Conservation (phyloP, 306 rosid species). For the Gynostemma pentaphyllum region DNA sequence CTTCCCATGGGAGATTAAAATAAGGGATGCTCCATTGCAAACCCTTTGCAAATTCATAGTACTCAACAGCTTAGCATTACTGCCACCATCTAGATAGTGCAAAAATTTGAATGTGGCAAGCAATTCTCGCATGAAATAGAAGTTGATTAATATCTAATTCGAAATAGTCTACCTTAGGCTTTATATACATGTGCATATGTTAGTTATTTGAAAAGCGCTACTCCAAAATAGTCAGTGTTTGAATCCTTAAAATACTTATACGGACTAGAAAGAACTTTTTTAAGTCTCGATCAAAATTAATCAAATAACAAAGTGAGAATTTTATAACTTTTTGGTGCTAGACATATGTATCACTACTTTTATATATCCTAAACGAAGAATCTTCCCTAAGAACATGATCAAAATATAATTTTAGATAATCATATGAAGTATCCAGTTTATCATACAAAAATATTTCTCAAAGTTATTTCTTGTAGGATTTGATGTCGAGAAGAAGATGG, state of each 20-base stretch:
- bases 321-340: not conserved
- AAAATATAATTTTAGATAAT: too few species aligned
- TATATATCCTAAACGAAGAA: not conserved
- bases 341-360: not conserved
- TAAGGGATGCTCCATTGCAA: conserved; percentile 77
- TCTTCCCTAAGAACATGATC: not conserved
- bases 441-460: conserved; percentile 67
- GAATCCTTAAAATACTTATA: not conserved
- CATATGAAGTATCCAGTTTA: too few species aligned
- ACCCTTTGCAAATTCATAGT: conserved; percentile 54
- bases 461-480: conserved; percentile 81
- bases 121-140: conserved; percentile 52
- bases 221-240: not conserved
- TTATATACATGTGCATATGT: not conserved
- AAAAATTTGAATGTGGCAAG: conserved; percentile 75
- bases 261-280: too few species aligned
- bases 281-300: not conserved
- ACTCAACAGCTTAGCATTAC: conserved; percentile 64
- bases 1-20: conserved; percentile 71
- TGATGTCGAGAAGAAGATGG: conserved; percentile 38
- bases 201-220: not conserved
- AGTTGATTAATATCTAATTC: not conserved
- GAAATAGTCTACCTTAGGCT: not conserved
- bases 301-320: too few species aligned
- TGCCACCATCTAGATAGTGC: conserved; percentile 76